Percentiles rank a stretch among this genome's conserved stretches.
Conservation (phyloP, 176 grass and related monocot species). For the Bromus sterilis region DNA sequence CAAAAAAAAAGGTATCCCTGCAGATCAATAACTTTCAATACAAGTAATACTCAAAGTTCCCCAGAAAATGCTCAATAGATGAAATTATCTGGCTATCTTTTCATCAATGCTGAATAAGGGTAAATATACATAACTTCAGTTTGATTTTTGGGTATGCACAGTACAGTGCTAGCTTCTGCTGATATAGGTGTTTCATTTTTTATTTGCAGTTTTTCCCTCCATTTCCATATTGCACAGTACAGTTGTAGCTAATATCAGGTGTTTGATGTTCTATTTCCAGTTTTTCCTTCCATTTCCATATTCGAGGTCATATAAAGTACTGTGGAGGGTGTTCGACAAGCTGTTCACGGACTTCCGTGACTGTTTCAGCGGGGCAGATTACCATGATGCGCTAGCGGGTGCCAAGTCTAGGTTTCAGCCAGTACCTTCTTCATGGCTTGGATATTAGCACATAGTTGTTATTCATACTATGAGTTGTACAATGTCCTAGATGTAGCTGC, state of each 20-base stretch:
- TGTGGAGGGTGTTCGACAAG: constrained; percentile 93
- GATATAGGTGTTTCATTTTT: not conserved
- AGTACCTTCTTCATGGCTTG: constrained; percentile 77
- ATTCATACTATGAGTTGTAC: not conserved
- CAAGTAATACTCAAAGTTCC: not conserved
- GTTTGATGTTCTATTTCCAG: constrained; percentile 36
- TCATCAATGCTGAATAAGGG: not conserved
- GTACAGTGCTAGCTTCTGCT: not conserved
- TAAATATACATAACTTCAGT: not conserved
- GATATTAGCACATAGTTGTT: constrained; percentile 32
- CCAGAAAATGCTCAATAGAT: not conserved
- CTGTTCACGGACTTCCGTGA: constrained; percentile 92
- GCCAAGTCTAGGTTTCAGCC: constrained; percentile 83
- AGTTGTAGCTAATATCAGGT: too few relatives aligned
- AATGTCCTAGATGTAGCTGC: not conserved
- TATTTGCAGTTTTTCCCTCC: constrained; percentile 86
- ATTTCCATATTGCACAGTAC: constrained; percentile 90
- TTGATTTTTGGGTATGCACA: not conserved
- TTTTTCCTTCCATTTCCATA: constrained; percentile 95
- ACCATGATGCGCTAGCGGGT: constrained; percentile 56
- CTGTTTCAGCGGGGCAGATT: constrained; percentile 63
- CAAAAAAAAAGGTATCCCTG: not conserved
- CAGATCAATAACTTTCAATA: not conserved
- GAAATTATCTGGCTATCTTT: not conserved
- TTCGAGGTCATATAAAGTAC: constrained; percentile 75